Percentiles rank a stretch among this genome's conserved stretches.
These are phyloP conservation scores for Ophiosphaerella korrae DNA, from an alignment of 2,329 filamentous ascomycete species.

Conservation along the genomic window DNA sequence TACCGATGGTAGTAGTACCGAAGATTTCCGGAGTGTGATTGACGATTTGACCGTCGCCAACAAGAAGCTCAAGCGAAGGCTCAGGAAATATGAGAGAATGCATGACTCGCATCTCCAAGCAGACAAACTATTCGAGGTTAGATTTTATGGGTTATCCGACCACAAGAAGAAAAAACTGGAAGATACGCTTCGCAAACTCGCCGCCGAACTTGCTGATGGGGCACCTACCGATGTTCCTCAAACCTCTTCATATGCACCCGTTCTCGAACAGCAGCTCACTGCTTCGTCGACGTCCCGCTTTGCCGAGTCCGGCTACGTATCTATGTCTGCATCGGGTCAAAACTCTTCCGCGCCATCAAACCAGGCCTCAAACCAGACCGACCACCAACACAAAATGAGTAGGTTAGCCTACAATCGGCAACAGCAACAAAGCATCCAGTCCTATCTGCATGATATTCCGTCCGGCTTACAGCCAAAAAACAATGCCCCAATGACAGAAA, in stretches of 20 bases:
- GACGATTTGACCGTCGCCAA: conserved; percentile 87
- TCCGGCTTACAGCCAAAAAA: conserved; percentile 68
- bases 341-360: conserved; percentile 49
- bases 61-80: conserved; percentile 73
- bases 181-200: conserved; percentile 72
- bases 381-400: conserved; percentile 33
- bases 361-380: conserved; percentile 26
- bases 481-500: conserved; percentile 67
- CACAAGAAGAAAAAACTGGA: conserved; percentile 79
- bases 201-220: conserved; percentile 62
- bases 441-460: conserved; percentile 74
- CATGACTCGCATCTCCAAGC: conserved; percentile 70
- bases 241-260: conserved; percentile 48
- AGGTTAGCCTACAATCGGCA: conserved; percentile 41
- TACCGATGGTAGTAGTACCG: conserved; percentile 64
- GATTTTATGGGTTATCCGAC: conserved; percentile 73
- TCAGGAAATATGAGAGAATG: conserved; percentile 72
- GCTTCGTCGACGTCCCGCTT: conserved; percentile 61
- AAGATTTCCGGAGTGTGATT: conserved; percentile 81
- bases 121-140: conserved; percentile 83
- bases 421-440: conserved; percentile 63
- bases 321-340: conserved; percentile 58
- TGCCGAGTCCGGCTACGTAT: conserved; percentile 66
- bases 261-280: conserved; percentile 61
- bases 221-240: conserved; percentile 24